Percentiles rank a stretch among this genome's conserved stretches.
phyloP scores from a whole-genome alignment of 352 stramenopile genomes.

The Globisporangium parvum region DNA sequence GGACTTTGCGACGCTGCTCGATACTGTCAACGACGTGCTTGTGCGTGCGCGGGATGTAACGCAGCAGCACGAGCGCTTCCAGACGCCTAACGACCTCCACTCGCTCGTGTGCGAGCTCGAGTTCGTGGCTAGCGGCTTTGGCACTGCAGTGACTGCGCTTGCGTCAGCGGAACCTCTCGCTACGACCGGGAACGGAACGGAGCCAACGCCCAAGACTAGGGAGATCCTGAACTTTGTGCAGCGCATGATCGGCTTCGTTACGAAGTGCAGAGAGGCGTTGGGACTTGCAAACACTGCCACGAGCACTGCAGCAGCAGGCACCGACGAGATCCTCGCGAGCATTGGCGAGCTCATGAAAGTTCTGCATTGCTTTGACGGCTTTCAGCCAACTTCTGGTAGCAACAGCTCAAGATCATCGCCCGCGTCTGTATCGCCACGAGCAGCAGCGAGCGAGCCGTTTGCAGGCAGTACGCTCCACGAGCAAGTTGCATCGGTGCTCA shows the following conservation, averaged over 20 bases:
- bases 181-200: background rate
- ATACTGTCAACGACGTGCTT: background rate
- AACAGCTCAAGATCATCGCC: background rate
- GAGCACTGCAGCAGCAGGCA: background rate
- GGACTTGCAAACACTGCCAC: background rate
- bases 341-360: conserved; percentile 43
- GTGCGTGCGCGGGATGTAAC: background rate
- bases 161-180: background rate
- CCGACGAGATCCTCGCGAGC: conserved; percentile 18
- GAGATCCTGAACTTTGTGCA: conserved; percentile 21
- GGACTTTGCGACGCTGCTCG: conserved; percentile 2
- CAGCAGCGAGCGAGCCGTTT: background rate
- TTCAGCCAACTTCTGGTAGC: conserved; percentile 15
- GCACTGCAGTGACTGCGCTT: background rate
- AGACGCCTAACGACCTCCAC: conserved; percentile 5
- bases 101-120: conserved; percentile 4
- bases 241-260: conserved; percentile 17
- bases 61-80: background rate
- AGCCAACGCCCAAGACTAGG: conserved; percentile 12
- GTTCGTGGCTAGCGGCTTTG: background rate
- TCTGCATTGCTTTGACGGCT: conserved; percentile 25
- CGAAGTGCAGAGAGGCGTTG: conserved; percentile 19
- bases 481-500: conserved; percentile 29
- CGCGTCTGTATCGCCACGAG: background rate
- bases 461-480: conserved; percentile 12